Evolutionary conservation across 2,329 filamentous ascomycete species (phyloP), one percentile per base, ranked within the genome.

Genomic region (Plectosphaerella plurivora): DNA sequence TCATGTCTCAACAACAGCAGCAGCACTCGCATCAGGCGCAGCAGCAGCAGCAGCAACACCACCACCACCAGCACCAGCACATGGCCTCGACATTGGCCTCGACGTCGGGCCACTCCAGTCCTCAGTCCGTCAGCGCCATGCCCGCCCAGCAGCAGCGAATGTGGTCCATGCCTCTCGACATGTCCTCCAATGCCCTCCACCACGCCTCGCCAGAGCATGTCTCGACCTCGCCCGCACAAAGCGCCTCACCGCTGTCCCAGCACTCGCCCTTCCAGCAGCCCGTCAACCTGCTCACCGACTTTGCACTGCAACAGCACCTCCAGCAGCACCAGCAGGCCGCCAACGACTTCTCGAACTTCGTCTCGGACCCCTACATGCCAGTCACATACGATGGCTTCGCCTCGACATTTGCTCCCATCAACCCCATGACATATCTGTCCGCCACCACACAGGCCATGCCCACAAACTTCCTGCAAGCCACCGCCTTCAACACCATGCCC

Each of bases 381-480:
- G 55, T 58, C 24, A 58, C 54, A 6, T 58, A 58, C 66, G 77
- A 76, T 61, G 68, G 78, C 9, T 82, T 80, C 59, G 66, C 73
- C 46, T 59, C 75, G 42, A 72, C 68, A 59, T 82, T 79, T 63
- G 48, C 48, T n/a, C 82, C 79, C 63, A 74, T 78, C 54, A 78
- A 73, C 52, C 69, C 80, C 35, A 75, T 85, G 53, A 82, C 82
- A 57, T 87, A 86, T 68, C 75, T 80, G 56, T 84, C 78, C 51
- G 76, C 76, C 64, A 75, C 84, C 8, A 82, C 82, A 8, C 86
- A 89, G 62, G 79, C 81, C 35, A 76, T 82, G 39, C 74, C 89
- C 55, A 73, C 82, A 15, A 76, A 85, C 57, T 68, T 84, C 36
- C 72, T 75, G 53, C 74, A 91, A 62, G 86, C 88, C 54, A 78